phyloP scores from a whole-genome alignment of 441 rosid species.

The Adansonia grandidieri region DNA sequence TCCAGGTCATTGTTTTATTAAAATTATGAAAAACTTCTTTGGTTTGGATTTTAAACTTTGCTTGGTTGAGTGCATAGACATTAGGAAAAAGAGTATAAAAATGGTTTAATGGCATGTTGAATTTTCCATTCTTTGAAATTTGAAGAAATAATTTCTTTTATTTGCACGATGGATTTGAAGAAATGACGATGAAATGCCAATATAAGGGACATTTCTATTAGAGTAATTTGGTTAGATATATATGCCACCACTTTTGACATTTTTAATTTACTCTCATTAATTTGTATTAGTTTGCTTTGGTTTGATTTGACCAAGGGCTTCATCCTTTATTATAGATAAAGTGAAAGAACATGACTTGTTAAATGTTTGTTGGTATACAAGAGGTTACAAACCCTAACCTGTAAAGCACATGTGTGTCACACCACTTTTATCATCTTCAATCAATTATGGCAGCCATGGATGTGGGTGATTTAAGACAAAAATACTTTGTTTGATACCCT shows the following conservation, averaged over 20 bases:
- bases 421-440: background rate
- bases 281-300: background rate
- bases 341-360: slow-evolving; percentile 8
- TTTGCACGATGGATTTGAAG: background rate
- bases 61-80: background rate
- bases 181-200: background rate
- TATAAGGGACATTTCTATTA: background rate
- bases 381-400: slow-evolving; percentile 2
- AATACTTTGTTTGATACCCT: background rate
- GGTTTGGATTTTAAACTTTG: slow-evolving; percentile 6
- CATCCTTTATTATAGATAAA: slow-evolving; percentile 14
- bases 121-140: background rate
- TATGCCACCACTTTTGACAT: background rate
- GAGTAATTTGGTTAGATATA: slow-evolving; percentile 7
- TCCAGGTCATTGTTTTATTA: background rate
- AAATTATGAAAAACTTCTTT: slow-evolving; percentile 1
- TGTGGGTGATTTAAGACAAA: background rate
- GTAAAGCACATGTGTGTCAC: background rate
- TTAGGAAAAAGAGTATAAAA: background rate
- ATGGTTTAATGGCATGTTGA: background rate
- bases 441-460: background rate
- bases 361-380: slow-evolving; percentile 7
- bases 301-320: background rate
- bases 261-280: background rate
- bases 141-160: slow-evolving; percentile 4